These are phyloP conservation scores for Thyridium curvatum DNA, from an alignment of 2,329 filamentous ascomycete genomes.

Conservation along the genomic window DNA sequence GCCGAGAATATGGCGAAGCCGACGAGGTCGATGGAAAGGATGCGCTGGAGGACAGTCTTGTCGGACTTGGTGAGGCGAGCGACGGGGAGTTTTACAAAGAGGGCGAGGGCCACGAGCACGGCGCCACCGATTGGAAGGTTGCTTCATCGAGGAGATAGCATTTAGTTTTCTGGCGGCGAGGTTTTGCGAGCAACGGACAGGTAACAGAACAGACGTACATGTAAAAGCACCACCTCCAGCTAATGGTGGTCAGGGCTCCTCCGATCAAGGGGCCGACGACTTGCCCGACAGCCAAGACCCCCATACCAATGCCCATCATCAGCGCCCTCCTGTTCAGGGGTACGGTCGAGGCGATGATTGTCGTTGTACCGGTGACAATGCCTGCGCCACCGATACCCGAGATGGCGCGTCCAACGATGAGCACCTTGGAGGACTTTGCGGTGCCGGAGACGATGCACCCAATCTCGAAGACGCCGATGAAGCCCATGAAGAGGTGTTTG, in stretches of 20 bases:
- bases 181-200: too few relatives aligned
- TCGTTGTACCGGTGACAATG: constrained; percentile 42
- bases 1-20: constrained; percentile 36
- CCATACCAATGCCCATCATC: constrained; percentile 47
- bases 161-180: too few relatives aligned
- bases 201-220: constrained; percentile 26
- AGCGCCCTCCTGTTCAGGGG: constrained; percentile 47
- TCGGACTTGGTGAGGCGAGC: constrained; percentile 14
- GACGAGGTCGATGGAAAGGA: constrained; percentile 30
- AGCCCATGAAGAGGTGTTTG: constrained; percentile 36
- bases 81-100: constrained; percentile 18
- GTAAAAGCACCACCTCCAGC: constrained; percentile 49
- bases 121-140: constrained; percentile 36
- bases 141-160: constrained; percentile 27
- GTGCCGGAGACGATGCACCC: constrained; percentile 31
- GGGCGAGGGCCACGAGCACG: constrained; percentile 20
- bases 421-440: constrained; percentile 36
- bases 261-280: constrained; percentile 45
- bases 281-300: constrained; percentile 46
- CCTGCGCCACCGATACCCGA: constrained; percentile 46
- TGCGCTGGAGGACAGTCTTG: constrained; percentile 14
- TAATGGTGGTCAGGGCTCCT: constrained; percentile 41
- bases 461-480: constrained; percentile 23
- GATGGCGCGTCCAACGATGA: constrained; percentile 46
- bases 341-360: constrained; percentile 40